Percentiles rank a stretch among this genome's conserved stretches.
These are phyloP conservation scores for Blastobotrys peoriensis DNA, from an alignment of 805 yeast species.

Conservation along the genomic window DNA sequence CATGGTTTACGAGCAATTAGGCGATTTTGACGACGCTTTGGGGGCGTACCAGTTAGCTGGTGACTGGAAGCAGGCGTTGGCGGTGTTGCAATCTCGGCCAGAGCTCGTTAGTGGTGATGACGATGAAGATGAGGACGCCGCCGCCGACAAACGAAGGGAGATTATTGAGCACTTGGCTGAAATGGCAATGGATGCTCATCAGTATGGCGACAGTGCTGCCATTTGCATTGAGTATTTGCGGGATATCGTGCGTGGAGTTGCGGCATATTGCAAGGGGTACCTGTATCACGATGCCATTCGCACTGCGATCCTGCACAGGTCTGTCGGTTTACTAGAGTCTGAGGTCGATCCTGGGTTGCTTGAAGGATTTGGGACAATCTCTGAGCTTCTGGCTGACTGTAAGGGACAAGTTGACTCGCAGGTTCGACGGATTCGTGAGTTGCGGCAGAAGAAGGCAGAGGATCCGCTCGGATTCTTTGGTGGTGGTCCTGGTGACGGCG, in stretches of 20 bases:
- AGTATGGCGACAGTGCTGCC: conserved; percentile 76
- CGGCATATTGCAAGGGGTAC: conserved; percentile 67
- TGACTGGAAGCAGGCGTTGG: conserved; percentile 79
- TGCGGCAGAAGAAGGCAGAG: conserved; percentile 72
- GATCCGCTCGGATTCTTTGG: conserved; percentile 88
- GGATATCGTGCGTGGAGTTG: conserved; percentile 57
- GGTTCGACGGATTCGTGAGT: conserved; percentile 71
- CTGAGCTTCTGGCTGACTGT: conserved; percentile 92
- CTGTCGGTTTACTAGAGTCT: conserved; percentile 36
- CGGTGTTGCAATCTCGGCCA: conserved; percentile 42
- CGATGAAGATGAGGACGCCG: conserved; percentile 23
- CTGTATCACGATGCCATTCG: conserved; percentile 71
- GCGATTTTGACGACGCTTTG: conserved; percentile 52
- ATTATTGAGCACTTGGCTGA: conserved; percentile 57
- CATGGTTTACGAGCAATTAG: conserved; percentile 64
- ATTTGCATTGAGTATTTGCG: conserved; percentile 59
- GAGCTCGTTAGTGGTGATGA: conserved; percentile 7
- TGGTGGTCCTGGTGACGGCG: conserved; percentile 53
- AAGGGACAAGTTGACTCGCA: conserved; percentile 80
- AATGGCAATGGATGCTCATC: conserved; percentile 53
- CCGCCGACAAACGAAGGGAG: conserved; percentile 36
- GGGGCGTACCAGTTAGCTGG: conserved; percentile 64
- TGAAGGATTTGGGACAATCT: conserved; percentile 82
- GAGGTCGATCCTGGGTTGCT: conserved; percentile 68
- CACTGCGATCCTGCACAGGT: conserved; percentile 43